phyloP scores from a whole-genome alignment of 371 early-diverging fungal genomes.

The Mucor saturninus region DNA sequence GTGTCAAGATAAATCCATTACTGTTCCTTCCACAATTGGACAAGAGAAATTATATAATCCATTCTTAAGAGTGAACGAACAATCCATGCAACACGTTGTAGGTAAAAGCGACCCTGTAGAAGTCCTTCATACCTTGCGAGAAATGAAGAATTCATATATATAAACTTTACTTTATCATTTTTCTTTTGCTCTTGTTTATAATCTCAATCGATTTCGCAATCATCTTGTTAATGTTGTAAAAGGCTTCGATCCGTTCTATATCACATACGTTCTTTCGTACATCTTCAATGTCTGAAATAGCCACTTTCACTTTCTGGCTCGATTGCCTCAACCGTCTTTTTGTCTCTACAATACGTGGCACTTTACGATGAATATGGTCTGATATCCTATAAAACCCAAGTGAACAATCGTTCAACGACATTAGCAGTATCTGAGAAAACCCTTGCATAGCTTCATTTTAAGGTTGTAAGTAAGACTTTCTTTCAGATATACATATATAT shows the following conservation, averaged over 20 bases:
- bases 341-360: conserved; percentile 37
- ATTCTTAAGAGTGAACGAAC: conserved; percentile 83
- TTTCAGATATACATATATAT: too few relatives aligned
- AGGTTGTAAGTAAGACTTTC: too few relatives aligned
- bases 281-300: conserved; percentile 42
- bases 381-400: conserved; percentile 39
- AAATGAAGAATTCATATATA: conserved; percentile 66
- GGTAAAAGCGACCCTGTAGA: conserved; percentile 74
- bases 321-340: conserved; percentile 19
- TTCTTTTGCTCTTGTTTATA: not conserved
- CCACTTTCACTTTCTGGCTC: conserved; percentile 25
- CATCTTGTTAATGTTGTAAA: conserved; percentile 42
- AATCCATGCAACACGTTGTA: conserved; percentile 64
- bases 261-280: conserved; percentile 35
- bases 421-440: conserved; percentile 21
- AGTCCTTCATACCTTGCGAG: conserved; percentile 79
- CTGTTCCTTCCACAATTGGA: conserved; percentile 89
- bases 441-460: conserved; percentile 9
- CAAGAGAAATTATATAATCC: conserved; percentile 88
- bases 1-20: conserved; percentile 55
- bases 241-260: conserved; percentile 38
- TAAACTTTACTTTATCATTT: not conserved
- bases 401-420: conserved; percentile 42
- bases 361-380: conserved; percentile 47
- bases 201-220: conserved; percentile 8